phyloP scores from a whole-genome alignment of 805 yeast genomes.

The Diddensiella santjacobensis region DNA sequence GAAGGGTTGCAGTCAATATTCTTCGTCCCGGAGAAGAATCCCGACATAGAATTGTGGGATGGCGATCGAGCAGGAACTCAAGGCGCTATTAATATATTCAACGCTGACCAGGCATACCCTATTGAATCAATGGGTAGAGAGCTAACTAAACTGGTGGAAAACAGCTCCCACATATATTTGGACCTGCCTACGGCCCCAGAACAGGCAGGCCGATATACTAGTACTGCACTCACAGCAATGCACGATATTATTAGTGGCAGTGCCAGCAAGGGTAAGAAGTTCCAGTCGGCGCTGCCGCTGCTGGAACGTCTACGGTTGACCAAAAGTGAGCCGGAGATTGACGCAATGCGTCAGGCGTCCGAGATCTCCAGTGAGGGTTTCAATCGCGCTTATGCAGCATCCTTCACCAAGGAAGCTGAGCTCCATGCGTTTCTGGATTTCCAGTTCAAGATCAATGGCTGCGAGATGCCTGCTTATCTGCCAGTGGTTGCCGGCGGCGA shows the following conservation, averaged over 20 bases:
- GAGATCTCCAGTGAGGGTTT: slow-evolving; percentile 78
- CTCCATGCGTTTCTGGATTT: slow-evolving; percentile 78
- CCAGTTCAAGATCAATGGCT: slow-evolving; percentile 79
- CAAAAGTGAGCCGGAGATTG: slow-evolving; percentile 74
- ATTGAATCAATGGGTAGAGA: slow-evolving; percentile 34
- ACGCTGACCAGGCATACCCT: slow-evolving; percentile 72
- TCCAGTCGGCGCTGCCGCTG: slow-evolving; percentile 19
- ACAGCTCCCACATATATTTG: slow-evolving; percentile 6
- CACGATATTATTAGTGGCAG: slow-evolving; percentile 1
- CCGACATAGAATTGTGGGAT: slow-evolving; percentile 85
- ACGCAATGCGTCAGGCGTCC: slow-evolving; percentile 77
- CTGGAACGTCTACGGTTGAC: slow-evolving; percentile 46
- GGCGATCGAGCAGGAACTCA: slow-evolving; percentile 86
- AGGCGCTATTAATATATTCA: slow-evolving; percentile 79
- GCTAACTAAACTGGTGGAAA: slow-evolving; percentile 8
- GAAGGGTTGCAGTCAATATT: slow-evolving; percentile 66
- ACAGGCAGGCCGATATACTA: not conserved
- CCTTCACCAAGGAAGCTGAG: slow-evolving; percentile 67
- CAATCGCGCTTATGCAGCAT: slow-evolving; percentile 67
- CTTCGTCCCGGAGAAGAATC: slow-evolving; percentile 82
- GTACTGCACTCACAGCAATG: not conserved
- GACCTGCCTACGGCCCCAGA: slow-evolving; percentile 6
- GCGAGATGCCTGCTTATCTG: slow-evolving; percentile 83
- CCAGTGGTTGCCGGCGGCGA: slow-evolving; percentile 96
- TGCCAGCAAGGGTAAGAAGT: slow-evolving; percentile 2